A percentile compares a stretch with the other conserved stretches of the same genome.
These are phyloP conservation scores for Cynara cardunculus DNA, from an alignment of 129 eudicot species.

Conservation along the genomic window DNA sequence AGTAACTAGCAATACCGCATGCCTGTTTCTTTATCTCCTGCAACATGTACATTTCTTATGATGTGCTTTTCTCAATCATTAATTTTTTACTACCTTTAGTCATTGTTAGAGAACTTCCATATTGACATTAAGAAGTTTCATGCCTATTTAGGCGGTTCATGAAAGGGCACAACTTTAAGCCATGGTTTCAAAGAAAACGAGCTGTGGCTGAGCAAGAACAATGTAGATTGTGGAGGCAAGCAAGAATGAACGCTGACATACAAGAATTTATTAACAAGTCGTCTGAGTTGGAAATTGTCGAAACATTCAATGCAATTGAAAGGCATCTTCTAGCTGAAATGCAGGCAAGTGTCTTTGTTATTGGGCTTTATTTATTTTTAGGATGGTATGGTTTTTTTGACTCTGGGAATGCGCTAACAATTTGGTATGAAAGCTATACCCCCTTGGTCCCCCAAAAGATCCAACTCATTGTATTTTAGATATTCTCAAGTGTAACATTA, in stretches of 20 bases:
- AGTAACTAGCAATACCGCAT: neutral
- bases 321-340: slow-evolving; percentile 73
- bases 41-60: neutral
- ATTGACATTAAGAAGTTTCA: slow-evolving; percentile 4
- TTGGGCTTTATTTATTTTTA: neutral
- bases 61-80: neutral
- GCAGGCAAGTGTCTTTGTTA: slow-evolving; percentile 47
- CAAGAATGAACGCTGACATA: slow-evolving; percentile 73
- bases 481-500: neutral
- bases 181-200: slow-evolving; percentile 85
- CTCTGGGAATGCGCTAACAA: neutral
- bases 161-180: slow-evolving; percentile 76
- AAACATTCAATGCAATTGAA: slow-evolving; percentile 82
- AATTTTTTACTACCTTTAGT: neutral
- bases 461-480: neutral
- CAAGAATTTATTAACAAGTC: slow-evolving; percentile 43
- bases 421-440: neutral
- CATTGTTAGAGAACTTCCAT: neutral
- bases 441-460: neutral
- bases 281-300: slow-evolving; percentile 84
- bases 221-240: slow-evolving; percentile 84
- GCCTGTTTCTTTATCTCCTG: neutral
- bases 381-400: neutral
- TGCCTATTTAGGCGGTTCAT: slow-evolving; percentile 60
- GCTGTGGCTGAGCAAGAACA: slow-evolving; percentile 94